Percentiles rank a stretch among this genome's conserved stretches.
These are phyloP conservation scores for Decorospora gaudefroyi DNA, from an alignment of 2,329 filamentous ascomycete genomes.

Conservation along the genomic window DNA sequence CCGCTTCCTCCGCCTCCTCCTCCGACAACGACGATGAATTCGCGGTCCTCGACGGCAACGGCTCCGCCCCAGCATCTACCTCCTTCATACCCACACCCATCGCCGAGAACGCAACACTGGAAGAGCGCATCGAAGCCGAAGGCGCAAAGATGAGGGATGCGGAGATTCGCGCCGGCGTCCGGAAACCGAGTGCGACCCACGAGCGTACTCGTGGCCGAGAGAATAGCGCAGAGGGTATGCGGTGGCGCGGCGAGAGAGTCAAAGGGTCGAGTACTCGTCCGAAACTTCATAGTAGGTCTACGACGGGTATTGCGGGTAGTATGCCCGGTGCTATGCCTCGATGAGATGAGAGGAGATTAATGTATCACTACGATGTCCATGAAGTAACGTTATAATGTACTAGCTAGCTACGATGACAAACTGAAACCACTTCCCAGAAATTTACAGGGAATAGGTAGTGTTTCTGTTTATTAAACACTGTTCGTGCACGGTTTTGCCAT, in stretches of 20 bases:
- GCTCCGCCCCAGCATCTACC: slow-evolving; percentile 8
- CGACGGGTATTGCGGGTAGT: slow-evolving; percentile 30
- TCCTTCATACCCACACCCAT: slow-evolving; percentile 16
- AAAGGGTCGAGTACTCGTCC: slow-evolving; percentile 18
- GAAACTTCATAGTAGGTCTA: slow-evolving; percentile 13
- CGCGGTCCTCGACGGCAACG: slow-evolving; percentile 19
- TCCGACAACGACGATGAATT: slow-evolving; percentile 20
- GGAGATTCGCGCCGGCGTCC: slow-evolving; percentile 41
- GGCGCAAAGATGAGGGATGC: slow-evolving; percentile 46
- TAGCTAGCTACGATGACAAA: no score
- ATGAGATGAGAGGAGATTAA: slow-evolving; percentile 5
- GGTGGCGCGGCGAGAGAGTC: slow-evolving; percentile 32
- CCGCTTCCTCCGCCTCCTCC: no score
- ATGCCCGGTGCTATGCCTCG: slow-evolving; percentile 43
- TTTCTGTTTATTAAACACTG: no score
- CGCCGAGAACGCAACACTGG: slow-evolving; percentile 26
- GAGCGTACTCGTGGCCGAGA: slow-evolving; percentile 8
- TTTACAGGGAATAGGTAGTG: no score
- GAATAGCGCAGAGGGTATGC: slow-evolving; percentile 28
- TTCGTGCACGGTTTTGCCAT: no score
- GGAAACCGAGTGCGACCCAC: slow-evolving; percentile 16
- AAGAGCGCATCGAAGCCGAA: slow-evolving; percentile 43
- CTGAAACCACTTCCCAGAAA: no score
- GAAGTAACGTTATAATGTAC: no score
- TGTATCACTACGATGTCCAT: slow-evolving; percentile 9